phyloP scores from a whole-genome alignment of 768 basidiomycete genomes.

The Sistotremastrum suecicum region DNA sequence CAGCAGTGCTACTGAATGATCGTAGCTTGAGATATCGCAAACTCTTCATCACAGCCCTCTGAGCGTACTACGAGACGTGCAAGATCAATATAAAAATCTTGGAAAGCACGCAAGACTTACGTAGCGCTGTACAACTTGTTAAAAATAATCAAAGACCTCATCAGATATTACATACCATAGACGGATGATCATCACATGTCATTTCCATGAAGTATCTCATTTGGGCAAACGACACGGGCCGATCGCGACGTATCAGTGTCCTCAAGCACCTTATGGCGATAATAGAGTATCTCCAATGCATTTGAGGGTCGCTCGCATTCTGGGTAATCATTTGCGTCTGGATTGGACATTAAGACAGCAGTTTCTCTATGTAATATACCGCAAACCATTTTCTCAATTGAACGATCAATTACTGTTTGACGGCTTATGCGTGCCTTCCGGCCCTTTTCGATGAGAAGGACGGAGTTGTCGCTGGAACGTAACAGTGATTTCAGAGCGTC shows the following conservation, averaged over 20 bases:
- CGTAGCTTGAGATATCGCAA: slow-evolving; percentile 71
- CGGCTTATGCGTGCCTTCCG: slow-evolving; percentile 27
- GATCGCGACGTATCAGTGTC: slow-evolving; percentile 54
- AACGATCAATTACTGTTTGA: slow-evolving; percentile 22
- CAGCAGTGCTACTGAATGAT: slow-evolving; percentile 41
- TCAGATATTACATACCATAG: slow-evolving; percentile 32
- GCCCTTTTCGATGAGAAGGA: slow-evolving; percentile 27
- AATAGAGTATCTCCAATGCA: slow-evolving; percentile 73
- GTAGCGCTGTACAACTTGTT: slow-evolving; percentile 8
- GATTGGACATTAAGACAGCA: slow-evolving; percentile 3
- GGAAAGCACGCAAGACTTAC: slow-evolving; percentile 3
- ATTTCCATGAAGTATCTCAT: slow-evolving; percentile 46
- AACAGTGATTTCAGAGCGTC: slow-evolving; percentile 24
- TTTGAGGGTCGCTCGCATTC: slow-evolving; percentile 42
- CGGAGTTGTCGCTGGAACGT: slow-evolving; percentile 17
- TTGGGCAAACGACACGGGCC: slow-evolving; percentile 32
- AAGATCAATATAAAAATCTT: not conserved
- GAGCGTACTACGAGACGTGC: slow-evolving; percentile 36
- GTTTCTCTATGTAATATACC: slow-evolving; percentile 9
- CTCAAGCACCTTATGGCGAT: slow-evolving; percentile 55
- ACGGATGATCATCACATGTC: slow-evolving; percentile 48
- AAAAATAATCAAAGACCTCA: slow-evolving; percentile 1
- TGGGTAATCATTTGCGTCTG: slow-evolving; percentile 34
- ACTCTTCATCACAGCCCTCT: slow-evolving; percentile 64
- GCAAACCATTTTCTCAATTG: slow-evolving; percentile 27